Conservation (phyloP, 2,329 filamentous ascomycete genomes). For the Cyphellophora europaea region DNA sequence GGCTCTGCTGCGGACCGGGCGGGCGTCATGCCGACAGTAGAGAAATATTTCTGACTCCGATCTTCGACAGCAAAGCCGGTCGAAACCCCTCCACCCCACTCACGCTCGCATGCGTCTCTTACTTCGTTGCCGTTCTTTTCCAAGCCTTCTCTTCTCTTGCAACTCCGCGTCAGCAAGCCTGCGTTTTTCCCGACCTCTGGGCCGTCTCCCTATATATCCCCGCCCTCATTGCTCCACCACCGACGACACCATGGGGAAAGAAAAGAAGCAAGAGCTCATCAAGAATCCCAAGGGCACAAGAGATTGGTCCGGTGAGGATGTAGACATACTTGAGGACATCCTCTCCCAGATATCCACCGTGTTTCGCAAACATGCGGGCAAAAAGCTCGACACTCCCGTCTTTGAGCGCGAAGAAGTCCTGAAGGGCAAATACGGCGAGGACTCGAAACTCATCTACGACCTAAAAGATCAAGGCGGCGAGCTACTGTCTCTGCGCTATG, state of each 20-base stretch:
- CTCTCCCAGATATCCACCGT: slow-evolving; percentile 66
- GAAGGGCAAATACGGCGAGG: slow-evolving; percentile 84
- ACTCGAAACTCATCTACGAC: slow-evolving; percentile 87
- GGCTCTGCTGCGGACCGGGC: too few species aligned
- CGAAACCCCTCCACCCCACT: too few species aligned
- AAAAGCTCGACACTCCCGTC: slow-evolving; percentile 70
- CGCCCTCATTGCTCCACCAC: too few species aligned
- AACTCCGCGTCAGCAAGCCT: too few species aligned
- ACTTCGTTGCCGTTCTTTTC: too few species aligned
- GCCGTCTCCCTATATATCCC: too few species aligned
- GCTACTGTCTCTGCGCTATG: slow-evolving; percentile 73
- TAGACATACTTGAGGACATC: slow-evolving; percentile 73
- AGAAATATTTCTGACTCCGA: too few species aligned
- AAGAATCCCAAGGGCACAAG: slow-evolving; percentile 89
- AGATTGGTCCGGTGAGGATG: slow-evolving; percentile 72
- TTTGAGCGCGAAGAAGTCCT: slow-evolving; percentile 84
- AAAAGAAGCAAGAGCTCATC: slow-evolving; percentile 33
- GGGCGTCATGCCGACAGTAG: too few species aligned
- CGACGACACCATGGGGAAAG: slow-evolving; percentile 16
- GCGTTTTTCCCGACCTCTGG: too few species aligned
- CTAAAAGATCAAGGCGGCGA: slow-evolving; percentile 82
- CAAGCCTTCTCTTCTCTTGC: too few species aligned
- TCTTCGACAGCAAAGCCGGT: too few species aligned
- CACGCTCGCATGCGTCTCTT: too few species aligned
- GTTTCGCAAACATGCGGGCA: slow-evolving; percentile 75